These are phyloP conservation scores for Aureobasidium sp. DNA, from an alignment of 2,329 filamentous ascomycete species.

Conservation along the genomic window DNA sequence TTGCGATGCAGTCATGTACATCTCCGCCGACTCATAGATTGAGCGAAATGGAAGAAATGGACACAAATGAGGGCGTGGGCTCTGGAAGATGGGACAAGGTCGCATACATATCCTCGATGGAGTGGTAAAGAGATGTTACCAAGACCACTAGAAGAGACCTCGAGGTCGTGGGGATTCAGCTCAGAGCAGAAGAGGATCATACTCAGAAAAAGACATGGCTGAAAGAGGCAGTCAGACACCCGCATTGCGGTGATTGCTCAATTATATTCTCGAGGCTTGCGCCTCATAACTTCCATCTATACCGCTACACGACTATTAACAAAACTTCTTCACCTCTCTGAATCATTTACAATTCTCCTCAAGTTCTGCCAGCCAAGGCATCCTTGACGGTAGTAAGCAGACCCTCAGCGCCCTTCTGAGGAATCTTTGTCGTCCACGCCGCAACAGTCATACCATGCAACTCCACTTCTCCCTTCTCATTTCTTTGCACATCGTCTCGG, in stretches of 20 bases:
- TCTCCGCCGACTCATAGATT: conserved; percentile 50
- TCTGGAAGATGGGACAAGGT: neutral
- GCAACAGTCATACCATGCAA: conserved; percentile 57
- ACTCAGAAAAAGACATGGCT: neutral
- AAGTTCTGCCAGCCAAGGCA: conserved; percentile 4
- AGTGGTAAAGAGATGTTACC: neutral
- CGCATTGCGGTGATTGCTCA: no score
- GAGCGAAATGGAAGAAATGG: neutral
- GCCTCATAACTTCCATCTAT: neutral
- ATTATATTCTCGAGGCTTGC: neutral
- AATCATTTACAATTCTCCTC: neutral
- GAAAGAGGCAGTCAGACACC: neutral
- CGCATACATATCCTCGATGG: neutral
- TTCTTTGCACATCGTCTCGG: conserved; percentile 45
- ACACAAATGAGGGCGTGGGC: neutral
- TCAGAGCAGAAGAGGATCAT: neutral
- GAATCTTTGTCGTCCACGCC: conserved; percentile 49
- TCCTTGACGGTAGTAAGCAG: conserved; percentile 6
- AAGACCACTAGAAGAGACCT: no score
- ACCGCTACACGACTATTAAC: neutral
- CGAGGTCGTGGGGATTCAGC: neutral
- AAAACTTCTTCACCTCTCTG: neutral
- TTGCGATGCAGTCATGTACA: conserved; percentile 55
- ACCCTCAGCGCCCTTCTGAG: conserved; percentile 10
- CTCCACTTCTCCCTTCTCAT: conserved; percentile 53